These are phyloP conservation scores for Curvularia lunata DNA, from an alignment of 2,329 filamentous ascomycete species.

Conservation along the genomic window DNA sequence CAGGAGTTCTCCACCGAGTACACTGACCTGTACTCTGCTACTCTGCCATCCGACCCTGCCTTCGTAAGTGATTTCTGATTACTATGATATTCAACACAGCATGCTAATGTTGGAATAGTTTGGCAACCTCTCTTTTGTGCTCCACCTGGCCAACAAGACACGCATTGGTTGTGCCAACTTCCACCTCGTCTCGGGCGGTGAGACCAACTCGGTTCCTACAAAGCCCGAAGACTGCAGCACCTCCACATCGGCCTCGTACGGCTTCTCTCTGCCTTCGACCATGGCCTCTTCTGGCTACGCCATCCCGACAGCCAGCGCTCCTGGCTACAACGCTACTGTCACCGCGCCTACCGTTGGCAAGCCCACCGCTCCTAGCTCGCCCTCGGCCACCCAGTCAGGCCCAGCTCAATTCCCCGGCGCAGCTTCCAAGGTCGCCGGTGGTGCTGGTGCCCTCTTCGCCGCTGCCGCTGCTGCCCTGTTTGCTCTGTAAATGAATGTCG, in stretches of 20 bases:
- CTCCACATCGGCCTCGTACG: background rate
- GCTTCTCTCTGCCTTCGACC: background rate
- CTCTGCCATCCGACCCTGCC: conserved; percentile 47
- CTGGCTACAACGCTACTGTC: conserved; percentile 21
- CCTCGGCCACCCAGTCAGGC: conserved; percentile 7
- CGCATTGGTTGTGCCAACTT: conserved; percentile 66
- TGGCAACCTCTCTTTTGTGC: conserved; percentile 61
- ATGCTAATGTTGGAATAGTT: conserved; percentile 35
- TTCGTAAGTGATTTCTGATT: conserved; percentile 40
- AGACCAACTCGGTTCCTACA: conserved; percentile 44
- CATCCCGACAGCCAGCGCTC: conserved; percentile 9
- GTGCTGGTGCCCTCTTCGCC: conserved; percentile 29
- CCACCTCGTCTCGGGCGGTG: conserved; percentile 61
- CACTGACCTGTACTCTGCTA: conserved; percentile 35
- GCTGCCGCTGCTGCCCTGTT: conserved; percentile 31
- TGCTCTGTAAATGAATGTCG: conserved; percentile 29
- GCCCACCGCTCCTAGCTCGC: conserved; percentile 21
- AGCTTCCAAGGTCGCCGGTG: conserved; percentile 27
- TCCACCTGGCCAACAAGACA: conserved; percentile 61
- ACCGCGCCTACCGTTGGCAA: conserved; percentile 26
- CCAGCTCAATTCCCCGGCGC: conserved; percentile 28
- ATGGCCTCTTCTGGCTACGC: conserved; percentile 5
- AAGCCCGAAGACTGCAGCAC: background rate
- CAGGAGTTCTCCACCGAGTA: conserved; percentile 47
- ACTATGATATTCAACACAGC: too few species aligned